Percentiles rank a stretch among this genome's conserved stretches.
Evolutionary conservation across 2,329 filamentous ascomycete species (phyloP).

Genomic region (Juglanconis sp.): DNA sequence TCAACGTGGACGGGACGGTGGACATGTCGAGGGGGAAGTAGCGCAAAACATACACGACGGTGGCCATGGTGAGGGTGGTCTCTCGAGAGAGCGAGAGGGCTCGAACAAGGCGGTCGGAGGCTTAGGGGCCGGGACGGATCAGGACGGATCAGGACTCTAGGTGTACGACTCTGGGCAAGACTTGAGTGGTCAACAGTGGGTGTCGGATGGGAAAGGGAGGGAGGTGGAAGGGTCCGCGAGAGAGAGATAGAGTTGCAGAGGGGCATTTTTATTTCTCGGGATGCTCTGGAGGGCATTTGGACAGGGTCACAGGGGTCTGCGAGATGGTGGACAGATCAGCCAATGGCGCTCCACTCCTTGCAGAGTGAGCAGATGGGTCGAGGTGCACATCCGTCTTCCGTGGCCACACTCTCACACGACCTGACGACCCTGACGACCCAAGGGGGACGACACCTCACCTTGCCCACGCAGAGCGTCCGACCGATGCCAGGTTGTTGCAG

Average conservation of each 20-base stretch:
- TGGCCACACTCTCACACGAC: not conserved
- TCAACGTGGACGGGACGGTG: not conserved
- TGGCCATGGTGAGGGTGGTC: conserved; percentile 11
- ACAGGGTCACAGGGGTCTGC: not conserved
- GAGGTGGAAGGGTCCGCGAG: not conserved
- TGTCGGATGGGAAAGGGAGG: not conserved
- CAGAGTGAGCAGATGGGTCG: conserved; percentile 35
- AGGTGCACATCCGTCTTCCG: conserved; percentile 31
- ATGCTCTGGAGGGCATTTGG: not conserved
- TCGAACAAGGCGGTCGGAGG: not conserved
- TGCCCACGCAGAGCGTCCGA: too few relatives aligned
- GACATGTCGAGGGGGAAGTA: not conserved
- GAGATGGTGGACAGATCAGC: conserved; percentile 7
- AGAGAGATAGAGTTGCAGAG: conserved; percentile 4
- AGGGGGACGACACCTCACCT: too few relatives aligned
- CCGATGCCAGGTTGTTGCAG: not conserved
- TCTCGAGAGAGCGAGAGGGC: conserved; percentile 4
- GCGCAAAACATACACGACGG: conserved; percentile 15
- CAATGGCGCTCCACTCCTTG: conserved; percentile 18
- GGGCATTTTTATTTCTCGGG: conserved; percentile 9
- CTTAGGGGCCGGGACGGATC: too few relatives aligned
- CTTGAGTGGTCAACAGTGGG: not conserved
- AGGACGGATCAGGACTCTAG: too few relatives aligned
- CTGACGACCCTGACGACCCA: not conserved
- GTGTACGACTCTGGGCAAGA: too few relatives aligned